Evolutionary conservation across 257 asterid species (phyloP).

Genomic region (Plectranthus barbatus): DNA sequence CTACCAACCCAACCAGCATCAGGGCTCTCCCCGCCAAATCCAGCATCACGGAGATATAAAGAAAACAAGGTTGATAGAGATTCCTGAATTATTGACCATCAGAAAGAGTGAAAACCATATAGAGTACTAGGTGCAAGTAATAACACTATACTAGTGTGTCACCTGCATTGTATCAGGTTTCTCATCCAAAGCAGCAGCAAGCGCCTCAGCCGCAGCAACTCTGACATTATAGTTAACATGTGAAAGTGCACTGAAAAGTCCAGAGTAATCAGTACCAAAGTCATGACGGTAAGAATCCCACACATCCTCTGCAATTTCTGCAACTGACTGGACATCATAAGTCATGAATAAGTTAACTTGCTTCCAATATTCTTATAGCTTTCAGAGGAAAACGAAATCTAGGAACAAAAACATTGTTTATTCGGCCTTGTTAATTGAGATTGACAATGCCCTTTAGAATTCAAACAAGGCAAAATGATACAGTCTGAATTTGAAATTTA

Average conservation of each 20-base stretch:
- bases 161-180: constrained; percentile 93
- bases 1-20: constrained; percentile 90
- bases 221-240: constrained; percentile 79
- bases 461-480: too few relatives aligned
- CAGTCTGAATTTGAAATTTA: background rate
- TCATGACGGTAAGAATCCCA: constrained; percentile 90
- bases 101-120: constrained; percentile 12
- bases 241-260: constrained; percentile 73
- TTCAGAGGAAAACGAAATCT: background rate
- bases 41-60: constrained; percentile 73
- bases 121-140: background rate
- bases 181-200: constrained; percentile 98
- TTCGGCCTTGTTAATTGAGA: too few relatives aligned
- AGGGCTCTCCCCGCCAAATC: constrained; percentile 40
- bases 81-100: constrained; percentile 50
- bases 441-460: too few relatives aligned
- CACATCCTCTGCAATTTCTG: constrained; percentile 83
- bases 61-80: constrained; percentile 79
- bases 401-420: too few relatives aligned
- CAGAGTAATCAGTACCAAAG: constrained; percentile 88
- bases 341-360: background rate
- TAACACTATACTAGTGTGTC: constrained; percentile 2
- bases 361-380: background rate
- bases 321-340: constrained; percentile 54
- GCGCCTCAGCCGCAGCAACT: constrained; percentile 94